A percentile compares a stretch with the other conserved stretches of the same genome.
phyloP scores from a whole-genome alignment of 148 eudicot genomes.

The Heliosperma pusillum region DNA sequence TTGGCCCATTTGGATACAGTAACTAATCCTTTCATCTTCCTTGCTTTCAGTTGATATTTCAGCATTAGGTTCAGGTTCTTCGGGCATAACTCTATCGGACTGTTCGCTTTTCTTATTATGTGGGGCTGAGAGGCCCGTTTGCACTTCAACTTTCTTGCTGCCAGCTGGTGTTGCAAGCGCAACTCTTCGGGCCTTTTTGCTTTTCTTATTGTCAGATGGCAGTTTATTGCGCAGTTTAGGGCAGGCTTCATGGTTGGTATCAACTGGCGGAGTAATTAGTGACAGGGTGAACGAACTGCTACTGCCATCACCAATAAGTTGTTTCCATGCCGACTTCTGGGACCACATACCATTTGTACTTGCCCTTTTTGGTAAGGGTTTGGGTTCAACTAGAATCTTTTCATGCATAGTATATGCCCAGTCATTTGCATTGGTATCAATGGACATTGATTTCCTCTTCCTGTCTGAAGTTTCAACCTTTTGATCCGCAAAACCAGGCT shows the following conservation, averaged over 20 bases:
- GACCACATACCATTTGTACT: slow-evolving; percentile 23
- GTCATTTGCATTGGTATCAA: slow-evolving; percentile 23
- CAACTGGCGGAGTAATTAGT: slow-evolving; percentile 25
- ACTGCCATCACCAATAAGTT: slow-evolving; percentile 38
- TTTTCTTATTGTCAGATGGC: slow-evolving; percentile 10
- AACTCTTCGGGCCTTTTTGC: neutral
- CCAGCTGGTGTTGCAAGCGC: slow-evolving; percentile 31
- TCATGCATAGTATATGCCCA: slow-evolving; percentile 19
- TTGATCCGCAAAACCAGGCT: slow-evolving; percentile 22
- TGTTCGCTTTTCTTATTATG: slow-evolving; percentile 16
- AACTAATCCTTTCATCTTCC: neutral
- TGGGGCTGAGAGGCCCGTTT: slow-evolving; percentile 6
- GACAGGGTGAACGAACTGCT: slow-evolving; percentile 41
- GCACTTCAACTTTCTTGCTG: slow-evolving; percentile 17
- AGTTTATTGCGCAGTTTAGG: slow-evolving; percentile 22
- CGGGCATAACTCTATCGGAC: neutral
- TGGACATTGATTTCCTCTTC: slow-evolving; percentile 48
- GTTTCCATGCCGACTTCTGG: slow-evolving; percentile 48
- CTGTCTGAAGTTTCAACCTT: slow-evolving; percentile 29
- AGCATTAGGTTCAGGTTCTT: slow-evolving; percentile 22
- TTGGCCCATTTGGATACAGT: too few relatives aligned
- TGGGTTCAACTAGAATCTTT: slow-evolving; percentile 17
- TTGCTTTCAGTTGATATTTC: slow-evolving; percentile 13
- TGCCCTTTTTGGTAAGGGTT: slow-evolving; percentile 23
- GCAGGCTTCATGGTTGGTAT: slow-evolving; percentile 25